A percentile compares a stretch with the other conserved stretches of the same genome.
phyloP scores from a whole-genome alignment of 2,329 filamentous ascomycete species.

The Lizonia empirigonia region DNA sequence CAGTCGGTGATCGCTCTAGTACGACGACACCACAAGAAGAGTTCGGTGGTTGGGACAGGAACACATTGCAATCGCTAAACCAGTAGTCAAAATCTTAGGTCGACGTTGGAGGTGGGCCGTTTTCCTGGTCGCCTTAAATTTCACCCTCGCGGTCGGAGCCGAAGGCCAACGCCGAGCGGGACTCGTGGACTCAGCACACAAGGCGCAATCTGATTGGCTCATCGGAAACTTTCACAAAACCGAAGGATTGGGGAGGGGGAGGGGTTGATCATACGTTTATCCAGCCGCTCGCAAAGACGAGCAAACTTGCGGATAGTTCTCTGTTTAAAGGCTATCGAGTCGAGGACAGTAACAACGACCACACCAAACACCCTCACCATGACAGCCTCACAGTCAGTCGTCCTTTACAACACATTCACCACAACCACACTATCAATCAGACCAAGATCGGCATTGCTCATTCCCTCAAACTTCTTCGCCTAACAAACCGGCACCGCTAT shows the following conservation, averaged over 20 bases:
- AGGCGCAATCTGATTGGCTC: neutral
- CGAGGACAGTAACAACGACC: neutral
- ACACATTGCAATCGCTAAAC: conserved; percentile 4
- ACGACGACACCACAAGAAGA: conserved; percentile 6
- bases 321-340: neutral
- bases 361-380: conserved; percentile 8
- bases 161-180: neutral
- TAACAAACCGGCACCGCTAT: conserved; percentile 35
- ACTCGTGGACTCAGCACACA: neutral
- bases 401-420: conserved; percentile 13
- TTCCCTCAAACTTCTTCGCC: conserved; percentile 21
- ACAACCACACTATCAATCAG: conserved; percentile 5
- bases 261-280: neutral
- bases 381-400: conserved; percentile 22
- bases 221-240: neutral
- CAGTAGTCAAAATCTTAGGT: neutral
- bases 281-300: neutral
- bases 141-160: neutral
- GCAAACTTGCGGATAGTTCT: neutral
- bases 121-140: neutral
- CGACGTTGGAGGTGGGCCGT: neutral
- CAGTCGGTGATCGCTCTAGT: conserved; percentile 1
- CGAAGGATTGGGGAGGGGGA: neutral
- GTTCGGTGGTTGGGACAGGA: conserved; percentile 3
- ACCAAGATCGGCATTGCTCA: conserved; percentile 14